Base-by-base conservation (phyloP, 2,329 filamentous ascomycete genomes). In the Pseudogymnoascus sp. region DNA sequence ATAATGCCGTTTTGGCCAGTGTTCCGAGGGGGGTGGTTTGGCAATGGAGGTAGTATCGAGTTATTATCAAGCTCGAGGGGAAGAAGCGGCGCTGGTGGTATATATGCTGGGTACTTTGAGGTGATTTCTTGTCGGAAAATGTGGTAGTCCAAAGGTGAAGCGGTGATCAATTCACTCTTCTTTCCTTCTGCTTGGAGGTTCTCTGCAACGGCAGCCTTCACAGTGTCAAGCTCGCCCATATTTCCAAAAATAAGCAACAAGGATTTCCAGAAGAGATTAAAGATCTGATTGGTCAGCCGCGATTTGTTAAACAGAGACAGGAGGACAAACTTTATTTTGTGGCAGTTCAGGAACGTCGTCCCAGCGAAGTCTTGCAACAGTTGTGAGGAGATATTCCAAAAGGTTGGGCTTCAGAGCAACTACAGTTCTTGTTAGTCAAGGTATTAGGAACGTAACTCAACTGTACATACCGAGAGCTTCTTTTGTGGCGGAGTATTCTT, bases 101-200 rank as follows among this genome's bases (percentile, higher is more conserved):
- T 89, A 73, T 99, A 99, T 2, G 94, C 90, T 10, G 94, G 94
- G 73, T 99, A 99, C 76, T 99, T 99, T 2, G 93, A 97, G 14
- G 89, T 95, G 63, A 99, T 93, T 73, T 99, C 94, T 73, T 97
- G 93, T 37, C 94, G 88, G 72, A 99, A 99, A 21, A 92, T 83
- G 72, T 99, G 93, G 72, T 99, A 99, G 71, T 99, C 94, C 10
- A 99, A 78, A 4, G 94, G 94, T 1, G 93, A 97, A 4, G 94
- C 93, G 1, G 90, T 96, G 65, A 99, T 93, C 49, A 90, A 80
- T n/a, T 87, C 87, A 67, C 89, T 59, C 29, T 43, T 88, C 60
- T 85, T 83, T 68, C 86, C 86, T 64, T 81, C 82, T 38, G 83
- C 81, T 23, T 81, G 73, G 1, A 72, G 78, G 29, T 81, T 78